Evolutionary conservation across 2,329 filamentous ascomycete genomes (phyloP).

Genomic region (Penicillium capsulatum): DNA sequence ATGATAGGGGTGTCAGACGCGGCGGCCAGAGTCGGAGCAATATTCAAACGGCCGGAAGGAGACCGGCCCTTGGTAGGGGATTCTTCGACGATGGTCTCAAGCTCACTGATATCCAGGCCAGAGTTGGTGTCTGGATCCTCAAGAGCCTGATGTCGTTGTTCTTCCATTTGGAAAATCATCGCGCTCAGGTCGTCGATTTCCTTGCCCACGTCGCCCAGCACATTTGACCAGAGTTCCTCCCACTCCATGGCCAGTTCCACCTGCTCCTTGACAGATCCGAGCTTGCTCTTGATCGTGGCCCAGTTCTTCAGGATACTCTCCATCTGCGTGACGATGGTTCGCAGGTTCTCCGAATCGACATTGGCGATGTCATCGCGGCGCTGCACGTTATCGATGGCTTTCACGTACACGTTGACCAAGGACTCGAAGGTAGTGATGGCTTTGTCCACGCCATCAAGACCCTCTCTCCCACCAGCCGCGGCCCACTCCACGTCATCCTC

Average conservation of each 20-base stretch:
- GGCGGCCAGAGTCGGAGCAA: constrained; percentile 57
- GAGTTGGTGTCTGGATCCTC: constrained; percentile 55
- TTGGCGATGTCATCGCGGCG: constrained; percentile 67
- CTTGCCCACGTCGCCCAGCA: constrained; percentile 85
- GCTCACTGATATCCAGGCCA: constrained; percentile 73
- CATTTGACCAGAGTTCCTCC: constrained; percentile 94
- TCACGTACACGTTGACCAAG: constrained; percentile 86
- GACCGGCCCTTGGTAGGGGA: constrained; percentile 58
- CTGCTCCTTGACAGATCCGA: constrained; percentile 78
- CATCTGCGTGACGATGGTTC: constrained; percentile 78
- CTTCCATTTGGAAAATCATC: constrained; percentile 96
- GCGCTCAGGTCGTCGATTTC: constrained; percentile 77
- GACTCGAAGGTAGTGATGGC: constrained; percentile 81
- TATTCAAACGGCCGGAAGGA: constrained; percentile 60
- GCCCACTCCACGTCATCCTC: constrained; percentile 98
- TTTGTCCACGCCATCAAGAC: constrained; percentile 54
- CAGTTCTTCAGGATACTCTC: constrained; percentile 80
- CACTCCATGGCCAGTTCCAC: constrained; percentile 98
- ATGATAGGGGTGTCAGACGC: constrained; percentile 42
- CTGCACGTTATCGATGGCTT: constrained; percentile 90
- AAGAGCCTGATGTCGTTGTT: constrained; percentile 76
- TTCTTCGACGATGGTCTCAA: constrained; percentile 92
- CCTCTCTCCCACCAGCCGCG: constrained; percentile 68
- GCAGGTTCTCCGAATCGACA: constrained; percentile 68
- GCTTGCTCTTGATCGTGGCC: constrained; percentile 71